These are phyloP conservation scores for Santalum album DNA, from an alignment of 164 flowering plant species.

Conservation along the genomic window DNA sequence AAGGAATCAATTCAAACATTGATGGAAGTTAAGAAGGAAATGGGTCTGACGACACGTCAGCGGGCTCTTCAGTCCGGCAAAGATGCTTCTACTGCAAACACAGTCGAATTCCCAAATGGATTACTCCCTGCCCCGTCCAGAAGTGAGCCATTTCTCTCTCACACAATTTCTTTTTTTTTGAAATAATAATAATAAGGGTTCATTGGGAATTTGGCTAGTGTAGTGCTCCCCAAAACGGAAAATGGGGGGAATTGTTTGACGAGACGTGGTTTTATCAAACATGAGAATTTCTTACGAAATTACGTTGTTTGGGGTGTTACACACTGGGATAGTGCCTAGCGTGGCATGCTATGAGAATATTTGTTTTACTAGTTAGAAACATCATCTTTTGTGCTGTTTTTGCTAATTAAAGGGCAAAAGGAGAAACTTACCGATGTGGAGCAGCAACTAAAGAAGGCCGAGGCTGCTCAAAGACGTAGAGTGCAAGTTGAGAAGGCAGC, in stretches of 20 bases:
- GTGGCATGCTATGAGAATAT: too few relatives aligned
- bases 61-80: conserved; percentile 87
- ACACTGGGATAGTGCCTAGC: too few relatives aligned
- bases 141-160: conserved; percentile 44
- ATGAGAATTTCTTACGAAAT: too few relatives aligned
- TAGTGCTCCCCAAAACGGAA: too few relatives aligned
- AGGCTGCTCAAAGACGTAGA: conserved; percentile 94
- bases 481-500: conserved; percentile 89
- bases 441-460: conserved; percentile 85
- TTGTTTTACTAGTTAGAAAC: neutral
- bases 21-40: conserved; percentile 58
- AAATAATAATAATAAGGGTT: too few relatives aligned
- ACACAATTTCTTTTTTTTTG: neutral
- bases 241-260: too few relatives aligned
- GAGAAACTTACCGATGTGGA: conserved; percentile 89
- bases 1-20: conserved; percentile 49
- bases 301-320: too few relatives aligned
- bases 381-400: neutral
- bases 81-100: conserved; percentile 42
- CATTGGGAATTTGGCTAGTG: too few relatives aligned
- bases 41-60: conserved; percentile 79
- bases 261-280: too few relatives aligned
- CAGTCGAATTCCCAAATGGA: conserved; percentile 86
- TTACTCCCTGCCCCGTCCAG: conserved; percentile 77
- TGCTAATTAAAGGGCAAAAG: conserved; percentile 60